A percentile compares a stretch with the other conserved stretches of the same genome.
Evolutionary conservation across 2,329 filamentous ascomycete species (phyloP).

Genomic region (Massarina eburnea): DNA sequence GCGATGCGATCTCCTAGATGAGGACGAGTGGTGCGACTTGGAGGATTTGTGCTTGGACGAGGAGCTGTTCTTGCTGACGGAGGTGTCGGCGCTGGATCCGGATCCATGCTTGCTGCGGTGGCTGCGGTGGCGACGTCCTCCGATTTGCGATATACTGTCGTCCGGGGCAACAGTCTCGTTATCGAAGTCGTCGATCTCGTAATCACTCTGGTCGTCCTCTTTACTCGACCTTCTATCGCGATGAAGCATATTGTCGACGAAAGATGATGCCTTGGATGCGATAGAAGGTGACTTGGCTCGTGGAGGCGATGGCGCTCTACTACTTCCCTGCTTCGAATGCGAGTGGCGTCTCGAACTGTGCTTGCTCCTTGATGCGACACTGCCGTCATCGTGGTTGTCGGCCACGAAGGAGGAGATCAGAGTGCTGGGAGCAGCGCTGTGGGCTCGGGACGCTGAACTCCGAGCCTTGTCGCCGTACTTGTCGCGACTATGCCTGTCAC

Average conservation of each 20-base stretch:
- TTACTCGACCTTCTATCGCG: conserved; percentile 33
- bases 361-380: conserved; percentile 36
- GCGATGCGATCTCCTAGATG: conserved; percentile 2
- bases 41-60: conserved; percentile 25
- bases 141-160: conserved; percentile 50
- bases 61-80: conserved; percentile 29
- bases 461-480: conserved; percentile 23
- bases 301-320: conserved; percentile 25
- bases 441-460: conserved; percentile 20
- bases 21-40: conserved; percentile 26
- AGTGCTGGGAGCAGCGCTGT: conserved; percentile 33
- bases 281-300: conserved; percentile 15
- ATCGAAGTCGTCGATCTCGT: conserved; percentile 39
- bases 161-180: conserved; percentile 49
- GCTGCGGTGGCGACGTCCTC: conserved; percentile 32
- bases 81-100: conserved; percentile 17
- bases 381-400: conserved; percentile 34
- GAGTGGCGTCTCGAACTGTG: conserved; percentile 30
- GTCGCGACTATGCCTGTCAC: too few species aligned
- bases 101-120: conserved; percentile 23
- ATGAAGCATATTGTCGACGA: conserved; percentile 41
- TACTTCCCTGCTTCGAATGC: conserved; percentile 25
- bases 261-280: conserved; percentile 31
- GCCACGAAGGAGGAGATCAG: conserved; percentile 42
- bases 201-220: conserved; percentile 25